Base-by-base conservation (phyloP, 345 rosid genomes). In the Boechera stricta region DNA sequence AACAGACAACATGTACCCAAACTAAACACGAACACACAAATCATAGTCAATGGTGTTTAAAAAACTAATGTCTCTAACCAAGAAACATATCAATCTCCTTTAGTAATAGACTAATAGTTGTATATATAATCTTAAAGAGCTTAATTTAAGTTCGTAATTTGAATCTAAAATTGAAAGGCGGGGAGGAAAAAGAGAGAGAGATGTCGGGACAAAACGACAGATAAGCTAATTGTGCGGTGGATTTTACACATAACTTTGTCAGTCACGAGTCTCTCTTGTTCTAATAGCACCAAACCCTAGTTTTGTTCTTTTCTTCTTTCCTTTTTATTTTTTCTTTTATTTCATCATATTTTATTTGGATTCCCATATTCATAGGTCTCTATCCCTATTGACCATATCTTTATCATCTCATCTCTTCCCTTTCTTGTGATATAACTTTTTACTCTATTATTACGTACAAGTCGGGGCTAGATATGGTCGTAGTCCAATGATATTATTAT, bases 191-290 rank as follows among this genome's bases (percentile, higher is more conserved):
- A 0, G 55, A 69, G 21, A 79, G 48, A 31, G 49, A 48, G 26
- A n/a, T 6, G 68, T 69, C 35, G 62, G 32, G 61, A 80, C 72
- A 80, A 69, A 64, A 75, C 39, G 76, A 75, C 82, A 75, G 79
- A 73, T 73, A 61, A 62, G 76, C 79, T 79, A 54, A 63, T 10
- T 74, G 66, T 63, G 76, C 72, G 82, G 82, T 79, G 82, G 72
- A 74, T 36, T 75, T 63, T 69, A 15, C 62, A 57, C 70, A 62
- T 54, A 68, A 51, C 57, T 62, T 74, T 75, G 72, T 70, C 76
- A 75, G 79, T 80, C 82, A 80, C 82, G 79, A 80, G 82, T 69
- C 82, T 70, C 32, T 80, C 76, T 80, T 80, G 67, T 65, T 80
- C 76, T 75, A 67, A 67, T 78, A 66, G n/a, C 52, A 73, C 82